These are phyloP conservation scores for Dionaea muscipula DNA, from an alignment of 179 eudicot genomes.

Conservation along the genomic window DNA sequence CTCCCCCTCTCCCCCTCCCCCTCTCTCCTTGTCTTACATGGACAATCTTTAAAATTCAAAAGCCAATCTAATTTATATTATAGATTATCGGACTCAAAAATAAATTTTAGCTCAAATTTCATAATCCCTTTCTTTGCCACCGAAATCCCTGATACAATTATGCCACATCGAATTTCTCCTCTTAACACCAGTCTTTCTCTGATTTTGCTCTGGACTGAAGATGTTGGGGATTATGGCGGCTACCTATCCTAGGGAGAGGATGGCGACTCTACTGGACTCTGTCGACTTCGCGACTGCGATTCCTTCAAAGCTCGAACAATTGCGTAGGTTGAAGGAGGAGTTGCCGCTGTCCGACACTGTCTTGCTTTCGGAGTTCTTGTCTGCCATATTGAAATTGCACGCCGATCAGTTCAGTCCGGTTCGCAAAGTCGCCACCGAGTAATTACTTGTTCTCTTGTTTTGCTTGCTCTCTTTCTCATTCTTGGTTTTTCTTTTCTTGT, in stretches of 20 bases:
- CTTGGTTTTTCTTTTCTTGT: too few species aligned
- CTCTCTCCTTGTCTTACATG: too few species aligned
- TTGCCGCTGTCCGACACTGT: slow-evolving; percentile 21
- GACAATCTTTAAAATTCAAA: too few species aligned
- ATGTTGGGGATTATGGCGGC: slow-evolving; percentile 33
- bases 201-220: not conserved
- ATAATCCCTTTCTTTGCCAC: too few species aligned
- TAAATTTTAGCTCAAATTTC: too few species aligned
- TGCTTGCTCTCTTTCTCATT: not conserved
- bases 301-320: slow-evolving; percentile 40
- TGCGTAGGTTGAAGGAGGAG: slow-evolving; percentile 34
- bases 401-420: slow-evolving; percentile 53
- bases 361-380: slow-evolving; percentile 32
- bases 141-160: too few species aligned
- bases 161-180: too few species aligned
- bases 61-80: too few species aligned
- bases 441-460: not conserved
- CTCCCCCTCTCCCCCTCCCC: too few species aligned
- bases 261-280: slow-evolving; percentile 36
- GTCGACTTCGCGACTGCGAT: slow-evolving; percentile 31
- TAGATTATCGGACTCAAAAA: too few species aligned
- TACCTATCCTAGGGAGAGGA: slow-evolving; percentile 21
- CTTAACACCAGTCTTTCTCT: too few species aligned
- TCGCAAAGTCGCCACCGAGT: slow-evolving; percentile 52
- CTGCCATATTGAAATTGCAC: slow-evolving; percentile 37